Evolutionary conservation across 1,139 yeast species (phyloP), one percentile per base, ranked within the genome.

Genomic region (Tardiomyces depauwii): DNA sequence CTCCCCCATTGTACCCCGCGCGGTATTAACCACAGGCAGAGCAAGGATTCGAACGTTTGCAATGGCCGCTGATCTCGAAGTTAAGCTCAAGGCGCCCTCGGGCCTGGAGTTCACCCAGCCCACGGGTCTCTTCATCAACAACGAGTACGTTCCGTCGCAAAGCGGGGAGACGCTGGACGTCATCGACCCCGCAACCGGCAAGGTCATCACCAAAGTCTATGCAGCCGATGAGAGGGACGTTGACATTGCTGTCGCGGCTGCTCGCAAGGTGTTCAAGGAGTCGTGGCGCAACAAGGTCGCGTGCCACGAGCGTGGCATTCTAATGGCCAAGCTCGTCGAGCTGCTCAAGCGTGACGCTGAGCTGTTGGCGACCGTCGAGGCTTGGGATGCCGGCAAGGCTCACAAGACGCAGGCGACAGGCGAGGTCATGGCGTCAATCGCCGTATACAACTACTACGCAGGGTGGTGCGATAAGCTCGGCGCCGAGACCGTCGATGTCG

Each of bases 391-490:
- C 42, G 86, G 86, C 51, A 80, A 79, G 59, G 76, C 84, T 41
- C 56, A 71, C 47, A 54, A 54, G 30, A 62, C 63, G 40, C 59
- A 66, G 49, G 66, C 74, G 16, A 56, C 59, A 42, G 75, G 70
- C 32, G 95, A 85, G 60, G 70, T 84, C 45, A 76, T 67, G 40
- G 78, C 78, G 58, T 71, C 80, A 51, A 70, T 77, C 56, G 70
- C 67, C 50, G 69, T 68, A 49, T 49, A 59, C 45, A 52, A 58
- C 60, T 83, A 83, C 64, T 82, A 76, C 58, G 94, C 91, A 41
- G 93, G 94, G 16, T 83, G 85, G 79, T 84, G 91, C 42, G 95
- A 85, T 66, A 83, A 84, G 66, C 64, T 82, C 49, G 77, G 74
- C 49, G 95, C 95, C 38, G 74, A 74, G 56, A 74, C 78, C 46